Evolutionary conservation across 768 basidiomycete species (phyloP).

Genomic region (Serendipita vermifera): DNA sequence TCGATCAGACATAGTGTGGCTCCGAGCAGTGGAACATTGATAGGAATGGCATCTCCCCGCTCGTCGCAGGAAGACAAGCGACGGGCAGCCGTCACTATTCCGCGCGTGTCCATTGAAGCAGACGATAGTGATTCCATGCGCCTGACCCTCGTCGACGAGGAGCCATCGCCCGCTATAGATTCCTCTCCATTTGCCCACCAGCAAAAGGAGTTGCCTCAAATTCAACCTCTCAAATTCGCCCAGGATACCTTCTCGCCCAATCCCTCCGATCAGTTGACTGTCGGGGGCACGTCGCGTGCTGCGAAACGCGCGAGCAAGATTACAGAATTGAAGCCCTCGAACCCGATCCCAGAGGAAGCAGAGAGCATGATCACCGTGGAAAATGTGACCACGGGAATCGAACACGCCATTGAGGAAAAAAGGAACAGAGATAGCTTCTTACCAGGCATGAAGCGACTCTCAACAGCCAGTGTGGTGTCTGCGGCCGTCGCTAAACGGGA

Average conservation of each 20-base stretch:
- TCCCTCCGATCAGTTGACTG: background rate
- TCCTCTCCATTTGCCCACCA: background rate
- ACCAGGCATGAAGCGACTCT: background rate
- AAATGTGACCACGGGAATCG: constrained; percentile 7
- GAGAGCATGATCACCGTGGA: background rate
- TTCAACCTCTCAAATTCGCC: background rate
- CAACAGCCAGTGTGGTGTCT: background rate
- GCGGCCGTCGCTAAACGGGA: background rate
- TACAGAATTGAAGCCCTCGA: constrained; percentile 5
- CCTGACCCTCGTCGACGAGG: constrained; percentile 3
- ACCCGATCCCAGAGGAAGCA: background rate
- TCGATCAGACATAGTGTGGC: background rate
- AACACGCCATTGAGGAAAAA: constrained; percentile 1
- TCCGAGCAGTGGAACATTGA: background rate
- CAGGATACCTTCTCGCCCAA: background rate
- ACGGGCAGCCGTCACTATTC: background rate
- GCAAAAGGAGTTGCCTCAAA: background rate
- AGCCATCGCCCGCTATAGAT: background rate
- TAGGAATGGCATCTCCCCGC: background rate
- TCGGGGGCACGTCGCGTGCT: background rate
- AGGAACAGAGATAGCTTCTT: background rate
- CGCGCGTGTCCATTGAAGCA: constrained; percentile 2
- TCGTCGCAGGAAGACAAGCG: constrained; percentile 3
- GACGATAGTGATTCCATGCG: background rate
- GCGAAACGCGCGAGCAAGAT: background rate